A percentile compares a stretch with the other conserved stretches of the same genome.
Conservation (phyloP, 2,329 filamentous ascomycete species). For the Pestalotiopsis sp. region DNA sequence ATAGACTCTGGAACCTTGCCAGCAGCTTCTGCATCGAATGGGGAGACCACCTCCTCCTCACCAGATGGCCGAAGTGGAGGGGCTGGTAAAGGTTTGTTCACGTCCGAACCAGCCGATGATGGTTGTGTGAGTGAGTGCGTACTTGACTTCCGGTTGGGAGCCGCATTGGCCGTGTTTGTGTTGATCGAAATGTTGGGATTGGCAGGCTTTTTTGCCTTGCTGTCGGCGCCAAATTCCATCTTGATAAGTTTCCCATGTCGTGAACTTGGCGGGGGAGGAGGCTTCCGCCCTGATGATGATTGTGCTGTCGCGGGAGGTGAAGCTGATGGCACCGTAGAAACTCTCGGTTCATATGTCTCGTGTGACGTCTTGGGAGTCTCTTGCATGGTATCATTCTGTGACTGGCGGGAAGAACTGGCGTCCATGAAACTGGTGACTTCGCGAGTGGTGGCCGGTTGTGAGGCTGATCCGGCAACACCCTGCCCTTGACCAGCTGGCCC, state of each 20-base stretch:
- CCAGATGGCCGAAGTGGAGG: slow-evolving; percentile 49
- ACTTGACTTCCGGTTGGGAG: slow-evolving; percentile 21
- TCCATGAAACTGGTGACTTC: slow-evolving; percentile 59
- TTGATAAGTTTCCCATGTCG: slow-evolving; percentile 78
- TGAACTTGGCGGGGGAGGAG: slow-evolving; percentile 73
- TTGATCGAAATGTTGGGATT: slow-evolving; percentile 18
- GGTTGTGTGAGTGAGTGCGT: slow-evolving; percentile 26
- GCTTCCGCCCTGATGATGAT: slow-evolving; percentile 42
- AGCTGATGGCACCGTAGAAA: slow-evolving; percentile 37
- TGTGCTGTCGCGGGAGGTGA: slow-evolving; percentile 26
- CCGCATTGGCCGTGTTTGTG: slow-evolving; percentile 24
- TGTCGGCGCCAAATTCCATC: slow-evolving; percentile 44
- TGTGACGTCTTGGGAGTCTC: slow-evolving; percentile 63
- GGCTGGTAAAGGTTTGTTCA: slow-evolving; percentile 66
- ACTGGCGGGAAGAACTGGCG: slow-evolving; percentile 62
- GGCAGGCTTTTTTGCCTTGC: slow-evolving; percentile 27
- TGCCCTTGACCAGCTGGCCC: slow-evolving; percentile 15
- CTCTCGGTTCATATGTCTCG: slow-evolving; percentile 57
- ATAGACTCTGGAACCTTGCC: slow-evolving; percentile 52
- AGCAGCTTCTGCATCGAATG: slow-evolving; percentile 57
- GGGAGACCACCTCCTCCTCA: slow-evolving; percentile 53
- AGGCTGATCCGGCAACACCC: slow-evolving; percentile 14
- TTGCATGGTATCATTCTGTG: slow-evolving; percentile 52
- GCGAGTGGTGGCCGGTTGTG: slow-evolving; percentile 25
- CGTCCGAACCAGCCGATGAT: slow-evolving; percentile 47